Evolutionary conservation across 2,329 filamentous ascomycete genomes (phyloP).

Genomic region (Aspergillus unguis): DNA sequence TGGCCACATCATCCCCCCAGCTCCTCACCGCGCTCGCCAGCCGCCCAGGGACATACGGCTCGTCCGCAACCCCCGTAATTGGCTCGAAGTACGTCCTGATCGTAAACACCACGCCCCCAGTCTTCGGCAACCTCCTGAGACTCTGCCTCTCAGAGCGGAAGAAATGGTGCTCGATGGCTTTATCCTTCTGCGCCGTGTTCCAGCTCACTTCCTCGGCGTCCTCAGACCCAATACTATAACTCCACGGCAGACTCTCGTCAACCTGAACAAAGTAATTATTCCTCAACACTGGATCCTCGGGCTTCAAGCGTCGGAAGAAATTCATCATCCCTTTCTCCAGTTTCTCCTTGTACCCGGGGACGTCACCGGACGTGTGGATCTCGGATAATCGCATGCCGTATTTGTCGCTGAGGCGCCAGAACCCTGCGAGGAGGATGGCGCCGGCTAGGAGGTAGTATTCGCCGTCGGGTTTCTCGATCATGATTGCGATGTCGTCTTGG

Average conservation of each 20-base stretch:
- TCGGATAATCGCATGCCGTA: slow-evolving; percentile 73
- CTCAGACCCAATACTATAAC: slow-evolving; percentile 69
- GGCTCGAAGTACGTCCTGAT: slow-evolving; percentile 78
- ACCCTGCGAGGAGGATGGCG: slow-evolving; percentile 71
- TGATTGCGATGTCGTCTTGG: slow-evolving; percentile 80
- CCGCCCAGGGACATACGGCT: slow-evolving; percentile 73
- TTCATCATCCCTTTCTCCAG: slow-evolving; percentile 75
- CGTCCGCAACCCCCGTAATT: slow-evolving; percentile 62
- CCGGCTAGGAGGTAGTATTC: slow-evolving; percentile 79
- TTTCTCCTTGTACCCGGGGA: slow-evolving; percentile 68
- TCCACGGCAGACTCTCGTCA: slow-evolving; percentile 74
- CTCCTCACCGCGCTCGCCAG: slow-evolving; percentile 75
- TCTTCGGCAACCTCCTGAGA: slow-evolving; percentile 59
- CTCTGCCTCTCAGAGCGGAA: slow-evolving; percentile 76
- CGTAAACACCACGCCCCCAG: slow-evolving; percentile 65
- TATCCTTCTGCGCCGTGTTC: slow-evolving; percentile 72
- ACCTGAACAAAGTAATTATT: slow-evolving; percentile 91
- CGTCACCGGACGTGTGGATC: slow-evolving; percentile 74
- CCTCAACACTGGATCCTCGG: slow-evolving; percentile 63
- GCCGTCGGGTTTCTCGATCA: slow-evolving; percentile 72
- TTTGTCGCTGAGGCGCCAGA: slow-evolving; percentile 81
- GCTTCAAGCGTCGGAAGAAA: slow-evolving; percentile 70
- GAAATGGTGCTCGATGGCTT: slow-evolving; percentile 67
- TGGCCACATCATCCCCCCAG: slow-evolving; percentile 73
- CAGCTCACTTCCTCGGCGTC: slow-evolving; percentile 64